Base-by-base conservation (phyloP, 805 yeast species). In the Pichia sporocuriosa region DNA sequence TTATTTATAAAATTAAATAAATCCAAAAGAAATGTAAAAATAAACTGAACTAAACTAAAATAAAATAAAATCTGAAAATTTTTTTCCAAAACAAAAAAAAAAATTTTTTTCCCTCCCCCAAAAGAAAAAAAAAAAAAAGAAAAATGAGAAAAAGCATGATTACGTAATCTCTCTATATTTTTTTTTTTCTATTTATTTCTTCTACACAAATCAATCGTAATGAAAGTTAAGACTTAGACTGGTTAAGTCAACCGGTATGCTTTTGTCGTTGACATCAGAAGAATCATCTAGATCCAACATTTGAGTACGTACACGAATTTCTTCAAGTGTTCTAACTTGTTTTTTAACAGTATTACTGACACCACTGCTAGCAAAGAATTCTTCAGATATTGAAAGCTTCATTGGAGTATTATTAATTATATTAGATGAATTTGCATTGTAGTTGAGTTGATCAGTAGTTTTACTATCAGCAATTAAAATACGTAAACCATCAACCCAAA, bases 401-500 rank as follows among this genome's bases (percentile, higher is more conserved):
- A 40, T 35, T 13, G 39, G 17, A 3, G 37, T 7, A 28, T 17
- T 35, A 8, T 17, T 21, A 12, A 19, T 6, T n/a, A n/a, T n/a
- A n/a, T n/a, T n/a, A n/a, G n/a, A n/a, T n/a, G n/a, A n/a, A n/a
- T n/a, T n/a, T n/a, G n/a, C n/a, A n/a, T n/a, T n/a, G n/a, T n/a
- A n/a, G n/a, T n/a, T n/a, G n/a, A n/a, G n/a, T 15, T 19, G 15
- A 10, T 32, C 35, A n/a, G 12, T 9, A 12, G 6, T n/a, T 19
- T 51, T 56, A 38, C 53, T 67, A 13, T 54, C 51, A 40, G 68
- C 65, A 17, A 69, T 63, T 27, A 77, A 54, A 55, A 77, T 62
- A 52, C 75, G 77, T 41, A 85, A 58, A 0, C 94, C 95, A 61
- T 86, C 95, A 27, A 81, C 63, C 94, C 94, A 86, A 7, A 79